Percentiles rank a stretch among this genome's conserved stretches.
These are phyloP conservation scores for Lentinula boryana DNA, from an alignment of 768 basidiomycete genomes.

Conservation along the genomic window DNA sequence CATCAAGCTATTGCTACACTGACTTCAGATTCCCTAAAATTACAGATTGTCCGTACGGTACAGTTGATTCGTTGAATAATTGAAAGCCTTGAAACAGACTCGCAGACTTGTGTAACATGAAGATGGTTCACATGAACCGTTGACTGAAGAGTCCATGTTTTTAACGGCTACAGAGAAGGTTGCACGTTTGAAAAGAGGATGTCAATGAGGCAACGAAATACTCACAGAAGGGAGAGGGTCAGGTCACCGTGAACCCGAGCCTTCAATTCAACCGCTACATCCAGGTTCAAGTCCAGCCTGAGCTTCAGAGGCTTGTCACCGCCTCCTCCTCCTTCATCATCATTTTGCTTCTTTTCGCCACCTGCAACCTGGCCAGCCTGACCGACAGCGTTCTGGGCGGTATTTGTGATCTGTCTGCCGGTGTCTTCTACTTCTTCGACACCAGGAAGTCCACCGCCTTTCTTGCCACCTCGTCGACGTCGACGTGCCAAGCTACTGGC, in stretches of 20 bases:
- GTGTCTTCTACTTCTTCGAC: slow-evolving; percentile 16
- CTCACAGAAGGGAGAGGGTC: slow-evolving; percentile 23
- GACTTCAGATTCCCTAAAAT: not conserved
- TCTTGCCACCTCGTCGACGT: slow-evolving; percentile 10
- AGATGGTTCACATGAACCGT: not conserved
- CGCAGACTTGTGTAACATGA: not conserved
- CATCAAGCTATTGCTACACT: not conserved
- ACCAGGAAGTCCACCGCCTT: slow-evolving; percentile 12
- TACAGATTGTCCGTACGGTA: not conserved
- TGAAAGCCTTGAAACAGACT: not conserved
- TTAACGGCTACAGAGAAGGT: not conserved
- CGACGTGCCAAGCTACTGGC: slow-evolving; percentile 3
- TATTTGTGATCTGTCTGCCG: slow-evolving; percentile 9
- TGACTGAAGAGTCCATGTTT: not conserved
- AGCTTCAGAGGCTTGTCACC: slow-evolving; percentile 21
- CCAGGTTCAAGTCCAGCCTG: slow-evolving; percentile 26
- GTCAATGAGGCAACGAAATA: not conserved
- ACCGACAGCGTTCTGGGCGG: slow-evolving; percentile 9
- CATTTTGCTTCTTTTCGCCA: slow-evolving; percentile 7
- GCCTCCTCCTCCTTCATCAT: not conserved
- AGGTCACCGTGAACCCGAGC: slow-evolving; percentile 28
- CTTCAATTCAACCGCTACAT: slow-evolving; percentile 26
- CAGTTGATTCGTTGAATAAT: not conserved
- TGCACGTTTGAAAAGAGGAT: not conserved
- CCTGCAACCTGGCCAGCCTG: slow-evolving; percentile 15